These are phyloP conservation scores for Entrophospora sp. DNA, from an alignment of 192 early-diverging fungal species.

Conservation along the genomic window DNA sequence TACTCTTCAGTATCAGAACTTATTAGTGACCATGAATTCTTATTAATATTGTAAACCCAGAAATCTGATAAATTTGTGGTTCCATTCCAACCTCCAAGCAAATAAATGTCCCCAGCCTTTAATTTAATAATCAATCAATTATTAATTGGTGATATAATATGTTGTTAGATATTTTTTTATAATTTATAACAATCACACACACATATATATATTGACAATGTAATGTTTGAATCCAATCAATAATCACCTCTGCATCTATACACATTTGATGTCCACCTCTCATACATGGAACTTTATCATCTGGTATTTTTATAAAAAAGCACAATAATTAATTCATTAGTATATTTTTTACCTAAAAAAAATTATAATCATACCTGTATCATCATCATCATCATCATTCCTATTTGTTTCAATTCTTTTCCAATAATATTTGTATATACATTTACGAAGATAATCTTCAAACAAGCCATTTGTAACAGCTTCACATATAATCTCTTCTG, in stretches of 20 bases:
- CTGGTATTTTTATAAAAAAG: neutral
- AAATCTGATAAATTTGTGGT: constrained; percentile 78
- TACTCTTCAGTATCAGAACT: constrained; percentile 67
- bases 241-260: constrained; percentile 56
- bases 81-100: constrained; percentile 96
- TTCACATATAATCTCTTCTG: constrained; percentile 62
- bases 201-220: too few species aligned
- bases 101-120: constrained; percentile 60
- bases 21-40: constrained; percentile 64
- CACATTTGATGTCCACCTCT: constrained; percentile 98
- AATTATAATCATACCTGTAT: constrained; percentile 26
- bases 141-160: too few species aligned
- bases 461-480: constrained; percentile 61
- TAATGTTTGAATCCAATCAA: neutral
- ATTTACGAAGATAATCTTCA: constrained; percentile 55
- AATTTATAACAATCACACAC: too few species aligned
- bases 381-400: too few species aligned
- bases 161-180: too few species aligned
- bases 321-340: too few species aligned
- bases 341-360: constrained; percentile 21
- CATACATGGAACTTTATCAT: constrained; percentile 44
- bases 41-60: constrained; percentile 66
- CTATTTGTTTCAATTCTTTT: constrained; percentile 32
- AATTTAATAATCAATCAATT: too few species aligned
- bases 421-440: constrained; percentile 71